Conservation (phyloP, 225 moss, liverwort and hornwort genomes). For the Pseudisothecium myosuroides region DNA sequence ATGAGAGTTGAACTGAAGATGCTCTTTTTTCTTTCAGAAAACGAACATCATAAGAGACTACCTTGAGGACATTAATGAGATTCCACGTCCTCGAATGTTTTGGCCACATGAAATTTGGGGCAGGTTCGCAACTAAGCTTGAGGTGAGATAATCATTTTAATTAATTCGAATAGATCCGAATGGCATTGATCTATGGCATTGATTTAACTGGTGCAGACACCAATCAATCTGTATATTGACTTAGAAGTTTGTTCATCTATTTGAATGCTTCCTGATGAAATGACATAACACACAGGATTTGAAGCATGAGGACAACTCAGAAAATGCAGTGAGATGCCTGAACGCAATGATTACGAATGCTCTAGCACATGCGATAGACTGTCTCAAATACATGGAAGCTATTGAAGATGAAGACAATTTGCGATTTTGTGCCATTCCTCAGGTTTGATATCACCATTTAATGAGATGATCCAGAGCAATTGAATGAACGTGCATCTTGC, state of each 20-base stretch:
- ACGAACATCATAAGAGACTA: slow-evolving; percentile 96
- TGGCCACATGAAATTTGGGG: slow-evolving; percentile 98
- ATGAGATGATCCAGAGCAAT: neutral
- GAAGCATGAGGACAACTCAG: slow-evolving; percentile 71
- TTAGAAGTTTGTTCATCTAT: neutral
- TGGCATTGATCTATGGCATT: neutral
- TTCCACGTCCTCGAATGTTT: slow-evolving; percentile 96
- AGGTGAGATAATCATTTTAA: slow-evolving; percentile 20
- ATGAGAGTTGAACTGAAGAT: neutral
- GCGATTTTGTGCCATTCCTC: slow-evolving; percentile 96
- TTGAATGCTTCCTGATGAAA: neutral
- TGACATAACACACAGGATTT: slow-evolving; percentile 50
- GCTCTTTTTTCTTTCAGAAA: slow-evolving; percentile 35
- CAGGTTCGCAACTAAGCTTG: slow-evolving; percentile 44
- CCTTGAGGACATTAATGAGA: slow-evolving; percentile 87
- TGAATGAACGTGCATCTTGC: neutral
- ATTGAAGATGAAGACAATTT: slow-evolving; percentile 57
- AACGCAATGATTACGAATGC: slow-evolving; percentile 95
- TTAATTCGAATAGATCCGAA: neutral
- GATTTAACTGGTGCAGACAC: neutral
- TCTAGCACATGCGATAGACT: slow-evolving; percentile 59
- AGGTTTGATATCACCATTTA: slow-evolving; percentile 32
- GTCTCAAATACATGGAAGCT: slow-evolving; percentile 66
- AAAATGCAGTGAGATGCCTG: slow-evolving; percentile 64
- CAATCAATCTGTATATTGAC: neutral